Evolutionary conservation across 768 basidiomycete species (phyloP), one percentile per base, ranked within the genome.

Genomic region (Phylloporus sp.): DNA sequence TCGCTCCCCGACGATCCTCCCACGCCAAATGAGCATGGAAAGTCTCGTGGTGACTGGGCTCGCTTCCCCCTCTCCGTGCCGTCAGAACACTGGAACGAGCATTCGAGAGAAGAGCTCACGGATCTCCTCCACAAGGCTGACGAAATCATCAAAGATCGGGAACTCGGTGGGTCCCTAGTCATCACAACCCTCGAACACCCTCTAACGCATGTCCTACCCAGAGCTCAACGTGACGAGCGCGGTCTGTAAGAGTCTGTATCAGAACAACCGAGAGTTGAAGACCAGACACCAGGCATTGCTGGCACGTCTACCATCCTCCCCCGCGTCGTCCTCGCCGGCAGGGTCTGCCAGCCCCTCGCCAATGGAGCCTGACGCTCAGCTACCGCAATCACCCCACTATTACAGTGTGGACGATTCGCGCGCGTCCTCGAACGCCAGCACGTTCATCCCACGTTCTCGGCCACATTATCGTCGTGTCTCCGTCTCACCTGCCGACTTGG

Each of bases 31-130:
- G 59, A 61, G 54, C 49, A 72, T 29, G 57, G 11, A 73, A 66
- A 31, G 71, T 67, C 1, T 69, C 75, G 23, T 4, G 32, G 37
- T 26, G 50, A 53, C 29, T 54, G 58, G 53, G 4, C 46, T 18
- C 42, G 9, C 26, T 40, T 54, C 4, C 44, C 55, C 15, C 63
- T 70, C 42, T 52, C 68, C 14, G 64, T 67, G 5, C 55, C 49
- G 40, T 53, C 64, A 18, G 68, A 72, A 21, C 71, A 74, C 20
- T 81, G 81, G 82, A 71, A 75, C 49, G 83, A 82, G 53, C 77
- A 70, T 58, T 86, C 85, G n/a, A 74, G 80, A 31, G 86, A 84
- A 56, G 86, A 89, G 56, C 73, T 92, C 36, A 73, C 81, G 5
- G 75, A 76, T 34, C 70, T 91, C 34, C 74, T 92, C 28, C 67